A percentile compares a stretch with the other conserved stretches of the same genome.
These are phyloP conservation scores for Artemisia annua DNA, from an alignment of 129 eudicot genomes.

Conservation along the genomic window DNA sequence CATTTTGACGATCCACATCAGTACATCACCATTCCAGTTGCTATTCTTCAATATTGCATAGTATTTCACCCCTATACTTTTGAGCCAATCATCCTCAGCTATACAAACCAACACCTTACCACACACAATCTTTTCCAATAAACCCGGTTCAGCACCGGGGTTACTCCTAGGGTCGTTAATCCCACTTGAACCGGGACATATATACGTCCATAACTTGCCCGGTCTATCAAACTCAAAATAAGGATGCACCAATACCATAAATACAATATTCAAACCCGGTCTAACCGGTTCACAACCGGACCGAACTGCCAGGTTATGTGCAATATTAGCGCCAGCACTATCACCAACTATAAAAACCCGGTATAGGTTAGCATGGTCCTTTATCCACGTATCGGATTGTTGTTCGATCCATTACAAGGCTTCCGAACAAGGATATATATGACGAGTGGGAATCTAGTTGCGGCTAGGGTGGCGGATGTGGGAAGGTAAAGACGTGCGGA, in stretches of 20 bases:
- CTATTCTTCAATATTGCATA: too few species aligned
- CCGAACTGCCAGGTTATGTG: conserved; percentile 38
- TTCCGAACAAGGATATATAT: conserved; percentile 49
- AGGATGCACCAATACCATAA: conserved; percentile 52
- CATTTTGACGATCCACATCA: too few species aligned
- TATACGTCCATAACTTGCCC: conserved; percentile 43
- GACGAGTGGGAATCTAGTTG: too few species aligned
- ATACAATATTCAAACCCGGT: conserved; percentile 32
- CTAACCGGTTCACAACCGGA: conserved; percentile 30
- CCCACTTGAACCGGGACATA: conserved; percentile 45
- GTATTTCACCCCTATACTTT: too few species aligned
- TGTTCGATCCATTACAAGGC: conserved; percentile 50
- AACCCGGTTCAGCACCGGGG: conserved; percentile 46
- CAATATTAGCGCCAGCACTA: conserved; percentile 61
- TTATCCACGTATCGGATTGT: conserved; percentile 50
- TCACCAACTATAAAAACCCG: conserved; percentile 61
- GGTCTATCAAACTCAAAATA: conserved; percentile 36
- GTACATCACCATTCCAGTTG: too few species aligned
- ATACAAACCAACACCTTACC: conserved; percentile 45
- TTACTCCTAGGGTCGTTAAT: conserved; percentile 46
- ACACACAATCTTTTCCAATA: conserved; percentile 33
- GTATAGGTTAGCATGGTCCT: conserved; percentile 36
- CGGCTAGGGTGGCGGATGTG: background rate
- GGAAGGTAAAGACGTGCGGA: conserved; percentile 48
- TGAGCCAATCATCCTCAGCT: conserved; percentile 29